These are phyloP conservation scores for Glycine latifolia DNA, from an alignment of 306 rosid genomes.

Conservation along the genomic window DNA sequence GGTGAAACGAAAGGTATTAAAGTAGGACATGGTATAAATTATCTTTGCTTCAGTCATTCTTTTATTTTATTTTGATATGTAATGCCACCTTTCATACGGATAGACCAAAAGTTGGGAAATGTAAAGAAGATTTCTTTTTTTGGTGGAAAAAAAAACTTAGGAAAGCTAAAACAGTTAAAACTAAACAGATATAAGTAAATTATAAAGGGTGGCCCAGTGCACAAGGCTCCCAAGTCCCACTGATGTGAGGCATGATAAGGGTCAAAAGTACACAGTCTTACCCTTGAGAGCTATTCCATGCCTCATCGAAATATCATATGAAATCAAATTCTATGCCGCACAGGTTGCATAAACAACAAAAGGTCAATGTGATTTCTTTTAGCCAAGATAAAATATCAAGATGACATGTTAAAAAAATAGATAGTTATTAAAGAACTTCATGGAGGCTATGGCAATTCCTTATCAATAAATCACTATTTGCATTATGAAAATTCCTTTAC, in stretches of 20 bases:
- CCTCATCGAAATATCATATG: neutral
- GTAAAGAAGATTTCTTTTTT: no score
- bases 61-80: conserved; percentile 15
- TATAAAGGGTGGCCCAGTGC: conserved; percentile 1
- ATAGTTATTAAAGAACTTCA: conserved; percentile 4
- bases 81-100: neutral
- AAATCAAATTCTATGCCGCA: conserved; percentile 3
- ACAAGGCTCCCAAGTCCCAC: conserved; percentile 30
- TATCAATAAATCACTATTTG: conserved; percentile 24
- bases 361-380: conserved; percentile 21
- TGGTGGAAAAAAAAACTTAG: no score
- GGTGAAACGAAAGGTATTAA: neutral
- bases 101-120: neutral
- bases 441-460: conserved; percentile 28
- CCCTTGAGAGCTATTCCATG: conserved; percentile 15
- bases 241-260: neutral
- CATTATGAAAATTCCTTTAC: conserved; percentile 26
- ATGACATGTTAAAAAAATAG: conserved; percentile 4
- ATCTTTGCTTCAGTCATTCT: neutral
- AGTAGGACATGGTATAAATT: neutral
- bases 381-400: conserved; percentile 25
- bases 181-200: neutral
- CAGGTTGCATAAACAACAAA: conserved; percentile 8
- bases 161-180: no score
- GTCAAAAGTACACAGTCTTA: neutral